These are phyloP conservation scores for Plectosphaerella plurivora DNA, from an alignment of 2,329 filamentous ascomycete genomes.

Conservation along the genomic window DNA sequence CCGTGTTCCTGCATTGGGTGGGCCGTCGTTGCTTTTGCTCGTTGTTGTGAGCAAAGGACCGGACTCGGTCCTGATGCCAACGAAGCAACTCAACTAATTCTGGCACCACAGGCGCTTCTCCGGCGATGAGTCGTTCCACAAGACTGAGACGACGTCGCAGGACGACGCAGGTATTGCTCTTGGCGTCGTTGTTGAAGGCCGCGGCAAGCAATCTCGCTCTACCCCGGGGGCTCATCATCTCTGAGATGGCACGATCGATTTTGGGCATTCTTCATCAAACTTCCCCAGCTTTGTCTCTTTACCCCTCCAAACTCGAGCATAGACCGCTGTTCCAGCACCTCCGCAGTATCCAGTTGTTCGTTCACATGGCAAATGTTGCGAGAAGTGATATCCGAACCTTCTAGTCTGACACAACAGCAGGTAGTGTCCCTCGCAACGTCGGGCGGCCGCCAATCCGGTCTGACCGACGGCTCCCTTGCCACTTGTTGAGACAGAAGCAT, in stretches of 20 bases:
- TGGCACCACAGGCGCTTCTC: slow-evolving; percentile 11
- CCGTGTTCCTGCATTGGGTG: not conserved
- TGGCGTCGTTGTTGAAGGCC: slow-evolving; percentile 13
- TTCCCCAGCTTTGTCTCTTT: too few species aligned
- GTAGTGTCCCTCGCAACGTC: too few species aligned
- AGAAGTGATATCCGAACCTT: too few species aligned
- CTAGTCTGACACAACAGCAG: too few species aligned
- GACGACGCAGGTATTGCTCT: slow-evolving; percentile 12
- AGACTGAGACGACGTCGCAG: slow-evolving; percentile 7
- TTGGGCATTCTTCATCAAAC: too few species aligned
- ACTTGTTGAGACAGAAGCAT: too few species aligned
- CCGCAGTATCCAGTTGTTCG: not conserved
- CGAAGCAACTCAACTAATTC: slow-evolving; percentile 5
- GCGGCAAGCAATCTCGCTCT: not conserved
- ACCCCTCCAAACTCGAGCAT: not conserved
- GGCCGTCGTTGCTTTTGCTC: not conserved
- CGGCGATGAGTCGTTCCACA: slow-evolving; percentile 13
- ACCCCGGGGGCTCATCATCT: slow-evolving; percentile 1
- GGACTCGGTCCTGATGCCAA: not conserved
- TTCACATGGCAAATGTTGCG: too few species aligned
- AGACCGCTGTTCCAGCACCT: not conserved
- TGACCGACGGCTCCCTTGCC: too few species aligned
- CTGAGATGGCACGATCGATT: not conserved
- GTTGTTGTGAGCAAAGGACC: not conserved
- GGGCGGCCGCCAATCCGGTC: too few species aligned